Base-by-base conservation (phyloP, 1,284 basidiomycete species). In the Heterobasidion occidentale region DNA sequence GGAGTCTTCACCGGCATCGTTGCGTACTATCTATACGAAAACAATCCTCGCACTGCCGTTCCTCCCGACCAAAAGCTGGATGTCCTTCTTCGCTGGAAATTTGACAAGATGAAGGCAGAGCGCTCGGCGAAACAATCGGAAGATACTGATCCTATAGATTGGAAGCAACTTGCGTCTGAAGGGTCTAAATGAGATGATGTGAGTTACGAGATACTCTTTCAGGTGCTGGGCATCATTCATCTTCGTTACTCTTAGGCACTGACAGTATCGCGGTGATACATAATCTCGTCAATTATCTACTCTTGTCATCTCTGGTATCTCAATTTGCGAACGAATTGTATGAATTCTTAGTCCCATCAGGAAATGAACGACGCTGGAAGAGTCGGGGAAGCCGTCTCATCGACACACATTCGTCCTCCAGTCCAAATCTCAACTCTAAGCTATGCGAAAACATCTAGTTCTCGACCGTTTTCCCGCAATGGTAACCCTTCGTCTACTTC, bases 1-100 rank as follows among this genome's bases (percentile, higher is more conserved):
- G 92, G 90, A 12, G 71, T 92, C 48, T 91, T 92, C 68, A 94
- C 92, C 1, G 90, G 92, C 17, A 69, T 86, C 47, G 73, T 94
- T 47, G 92, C 92, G 1, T 94, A 86, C 69, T 84, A 90, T 67
- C 80, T 95, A 20, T 82, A 90, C 71, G 92, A 94, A 69, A 88
- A 78, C 45, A 86, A 94, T 69, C 92, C 92, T 6, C 83, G 92
- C 52, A 90, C 86, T 2, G 84, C 81, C 9, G 78, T 86, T 14
- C 74, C 81, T 1, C 73, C 77, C n/a, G 84, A 87, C 8, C 78
- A 91, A 61, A 81, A 79, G 36, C 72, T 95, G 20, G 59, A 68
- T 7, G 74, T 80, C 50, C 79, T 95, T 42, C 58, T 87, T 15
- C 70, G 66, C 20, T 94, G 92, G 91, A 92, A 89, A 69, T 50